These are phyloP conservation scores for Lachancea thermotolerans DNA, from an alignment of 805 yeast species.

Conservation along the genomic window DNA sequence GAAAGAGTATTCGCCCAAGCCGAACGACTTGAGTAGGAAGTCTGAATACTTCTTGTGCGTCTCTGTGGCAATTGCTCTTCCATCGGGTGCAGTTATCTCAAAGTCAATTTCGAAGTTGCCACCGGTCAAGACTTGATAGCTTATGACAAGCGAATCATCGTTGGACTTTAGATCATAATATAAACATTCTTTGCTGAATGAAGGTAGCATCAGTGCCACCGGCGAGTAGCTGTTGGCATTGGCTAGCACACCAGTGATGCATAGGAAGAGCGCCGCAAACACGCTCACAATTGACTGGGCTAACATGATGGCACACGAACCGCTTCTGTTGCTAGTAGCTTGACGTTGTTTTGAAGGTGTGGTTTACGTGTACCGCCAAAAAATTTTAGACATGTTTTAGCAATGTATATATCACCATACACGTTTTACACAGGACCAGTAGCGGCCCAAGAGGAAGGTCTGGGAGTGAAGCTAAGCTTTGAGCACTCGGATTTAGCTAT, in stretches of 20 bases:
- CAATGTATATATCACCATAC: not conserved
- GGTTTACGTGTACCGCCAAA: not conserved
- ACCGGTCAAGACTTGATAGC: constrained; percentile 53
- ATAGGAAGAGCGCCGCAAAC: not conserved
- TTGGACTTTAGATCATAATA: constrained; percentile 33
- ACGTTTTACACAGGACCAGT: not conserved
- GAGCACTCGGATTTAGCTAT: no score
- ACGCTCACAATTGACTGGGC: constrained; percentile 3
- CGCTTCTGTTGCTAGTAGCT: not conserved
- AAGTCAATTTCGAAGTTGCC: constrained; percentile 65
- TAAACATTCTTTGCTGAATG: constrained; percentile 41
- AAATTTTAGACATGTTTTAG: not conserved
- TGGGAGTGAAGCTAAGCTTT: no score
- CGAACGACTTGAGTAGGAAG: constrained; percentile 49
- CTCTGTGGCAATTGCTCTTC: constrained; percentile 42
- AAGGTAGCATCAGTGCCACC: constrained; percentile 32
- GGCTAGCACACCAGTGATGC: constrained; percentile 16
- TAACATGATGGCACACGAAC: not conserved
- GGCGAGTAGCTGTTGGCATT: constrained; percentile 29
- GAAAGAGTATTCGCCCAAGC: constrained; percentile 56
- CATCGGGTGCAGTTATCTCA: constrained; percentile 49
- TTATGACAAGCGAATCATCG: constrained; percentile 36
- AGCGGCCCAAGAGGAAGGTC: no score
- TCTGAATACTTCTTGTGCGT: constrained; percentile 59
- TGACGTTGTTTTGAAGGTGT: not conserved